These are phyloP conservation scores for Erythrobasidium hasegawianum DNA, from an alignment of 1,284 basidiomycete species.

Conservation along the genomic window DNA sequence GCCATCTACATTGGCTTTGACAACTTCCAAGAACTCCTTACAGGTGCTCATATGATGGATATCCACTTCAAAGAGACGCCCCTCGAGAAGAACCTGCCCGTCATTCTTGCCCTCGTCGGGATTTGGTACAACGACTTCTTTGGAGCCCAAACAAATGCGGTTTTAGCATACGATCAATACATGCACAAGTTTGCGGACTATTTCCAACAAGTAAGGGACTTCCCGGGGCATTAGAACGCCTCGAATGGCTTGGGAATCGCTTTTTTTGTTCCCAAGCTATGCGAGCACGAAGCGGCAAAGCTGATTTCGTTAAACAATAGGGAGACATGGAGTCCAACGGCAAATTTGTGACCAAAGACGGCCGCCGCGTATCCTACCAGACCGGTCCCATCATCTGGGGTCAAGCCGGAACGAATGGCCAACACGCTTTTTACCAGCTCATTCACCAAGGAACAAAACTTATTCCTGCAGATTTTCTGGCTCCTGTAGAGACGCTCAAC, in stretches of 20 bases:
- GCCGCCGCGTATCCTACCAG: constrained; percentile 88
- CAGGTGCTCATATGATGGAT: constrained; percentile 96
- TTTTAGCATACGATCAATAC: constrained; percentile 94
- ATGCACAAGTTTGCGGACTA: constrained; percentile 99
- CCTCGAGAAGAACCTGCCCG: constrained; percentile 86
- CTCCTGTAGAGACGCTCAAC: constrained; percentile 89
- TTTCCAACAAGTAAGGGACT: constrained; percentile 75
- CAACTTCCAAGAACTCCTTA: constrained; percentile 84
- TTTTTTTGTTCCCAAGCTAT: too few species aligned
- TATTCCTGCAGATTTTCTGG: constrained; percentile 73
- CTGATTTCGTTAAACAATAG: too few species aligned
- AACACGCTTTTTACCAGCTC: constrained; percentile 99
- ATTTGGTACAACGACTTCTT: constrained; percentile 99
- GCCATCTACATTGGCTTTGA: constrained; percentile 89
- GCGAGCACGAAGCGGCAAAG: too few species aligned
- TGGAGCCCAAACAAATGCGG: constrained; percentile 88
- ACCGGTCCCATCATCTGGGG: constrained; percentile 99
- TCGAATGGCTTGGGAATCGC: too few species aligned
- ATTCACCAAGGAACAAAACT: constrained; percentile 66
- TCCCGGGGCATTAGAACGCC: too few species aligned
- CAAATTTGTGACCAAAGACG: constrained; percentile 91
- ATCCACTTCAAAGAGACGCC: constrained; percentile 87
- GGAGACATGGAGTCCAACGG: constrained; percentile 99
- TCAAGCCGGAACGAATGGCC: constrained; percentile 90
- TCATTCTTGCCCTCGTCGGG: constrained; percentile 83